A percentile compares a stretch with the other conserved stretches of the same genome.
Evolutionary conservation across 1,284 basidiomycete species (phyloP).

Genomic region (Stygiomarasmius scandens): DNA sequence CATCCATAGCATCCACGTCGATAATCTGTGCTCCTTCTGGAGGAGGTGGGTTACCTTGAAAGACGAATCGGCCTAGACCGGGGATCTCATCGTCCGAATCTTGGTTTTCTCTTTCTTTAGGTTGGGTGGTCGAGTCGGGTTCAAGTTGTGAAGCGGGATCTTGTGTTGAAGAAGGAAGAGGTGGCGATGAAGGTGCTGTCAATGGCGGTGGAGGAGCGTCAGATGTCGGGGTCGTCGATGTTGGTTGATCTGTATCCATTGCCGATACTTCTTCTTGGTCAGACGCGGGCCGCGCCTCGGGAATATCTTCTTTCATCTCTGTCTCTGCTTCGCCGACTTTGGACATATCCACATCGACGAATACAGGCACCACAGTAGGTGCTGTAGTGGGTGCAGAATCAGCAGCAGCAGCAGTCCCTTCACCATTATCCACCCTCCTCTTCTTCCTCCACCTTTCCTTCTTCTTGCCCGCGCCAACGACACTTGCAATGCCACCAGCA

Average conservation of each 20-base stretch:
- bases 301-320: neutral
- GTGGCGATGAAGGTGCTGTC: no score
- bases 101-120: neutral
- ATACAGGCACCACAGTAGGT: neutral
- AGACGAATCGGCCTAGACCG: neutral
- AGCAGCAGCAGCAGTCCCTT: neutral
- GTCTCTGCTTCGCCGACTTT: neutral
- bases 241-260: constrained; percentile 3
- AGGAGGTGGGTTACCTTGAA: neutral
- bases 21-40: neutral
- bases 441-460: constrained; percentile 3
- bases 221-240: no score
- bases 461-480: neutral
- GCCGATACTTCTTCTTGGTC: neutral
- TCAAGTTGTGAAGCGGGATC: no score
- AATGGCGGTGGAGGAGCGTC: no score
- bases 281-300: neutral
- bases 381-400: neutral
- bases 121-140: no score
- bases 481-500: no score
- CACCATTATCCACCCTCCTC: neutral
- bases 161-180: no score
- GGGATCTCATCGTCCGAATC: neutral
- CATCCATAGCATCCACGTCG: neutral
- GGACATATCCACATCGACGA: neutral